Conservation (phyloP, 2,329 filamentous ascomycete genomes). For the Penicillium freii region DNA sequence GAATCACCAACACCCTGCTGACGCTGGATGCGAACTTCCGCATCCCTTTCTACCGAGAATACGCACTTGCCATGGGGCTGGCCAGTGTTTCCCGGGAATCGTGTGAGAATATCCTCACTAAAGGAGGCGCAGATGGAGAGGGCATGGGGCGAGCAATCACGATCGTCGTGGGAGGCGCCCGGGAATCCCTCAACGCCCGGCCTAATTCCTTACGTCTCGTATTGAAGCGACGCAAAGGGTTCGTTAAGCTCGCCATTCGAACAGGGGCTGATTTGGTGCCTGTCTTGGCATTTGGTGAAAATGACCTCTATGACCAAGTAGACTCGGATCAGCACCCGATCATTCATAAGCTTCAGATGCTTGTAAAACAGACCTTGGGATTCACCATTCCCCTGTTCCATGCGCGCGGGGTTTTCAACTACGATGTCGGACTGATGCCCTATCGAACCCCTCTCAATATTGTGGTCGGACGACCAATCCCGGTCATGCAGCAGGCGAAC, state of each 20-base stretch:
- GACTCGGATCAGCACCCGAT: slow-evolving; percentile 71
- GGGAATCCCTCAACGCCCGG: slow-evolving; percentile 85
- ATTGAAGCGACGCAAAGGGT: slow-evolving; percentile 80
- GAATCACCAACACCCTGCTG: slow-evolving; percentile 88
- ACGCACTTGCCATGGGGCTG: slow-evolving; percentile 83
- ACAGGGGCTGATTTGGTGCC: slow-evolving; percentile 93
- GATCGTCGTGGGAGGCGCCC: slow-evolving; percentile 88
- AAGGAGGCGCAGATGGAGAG: slow-evolving; percentile 71
- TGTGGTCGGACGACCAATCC: slow-evolving; percentile 80
- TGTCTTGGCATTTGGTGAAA: slow-evolving; percentile 90
- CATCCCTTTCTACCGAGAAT: slow-evolving; percentile 90
- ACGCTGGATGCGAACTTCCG: slow-evolving; percentile 97
- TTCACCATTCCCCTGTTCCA: slow-evolving; percentile 92
- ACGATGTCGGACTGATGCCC: slow-evolving; percentile 94
- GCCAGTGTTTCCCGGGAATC: slow-evolving; percentile 87
- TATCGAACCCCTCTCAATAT: slow-evolving; percentile 85
- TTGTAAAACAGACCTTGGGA: slow-evolving; percentile 80
- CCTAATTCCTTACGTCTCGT: slow-evolving; percentile 76
- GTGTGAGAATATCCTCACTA: slow-evolving; percentile 82
- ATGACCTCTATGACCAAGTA: slow-evolving; percentile 91
- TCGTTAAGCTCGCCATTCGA: slow-evolving; percentile 87
- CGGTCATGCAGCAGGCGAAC: slow-evolving; percentile 59
- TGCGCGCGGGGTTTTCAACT: slow-evolving; percentile 91
- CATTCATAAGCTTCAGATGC: slow-evolving; percentile 77
- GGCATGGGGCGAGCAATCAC: slow-evolving; percentile 95